Base-by-base conservation (phyloP, 225 moss, liverwort and hornwort genomes). In the Pseudoscleropodium purum region DNA sequence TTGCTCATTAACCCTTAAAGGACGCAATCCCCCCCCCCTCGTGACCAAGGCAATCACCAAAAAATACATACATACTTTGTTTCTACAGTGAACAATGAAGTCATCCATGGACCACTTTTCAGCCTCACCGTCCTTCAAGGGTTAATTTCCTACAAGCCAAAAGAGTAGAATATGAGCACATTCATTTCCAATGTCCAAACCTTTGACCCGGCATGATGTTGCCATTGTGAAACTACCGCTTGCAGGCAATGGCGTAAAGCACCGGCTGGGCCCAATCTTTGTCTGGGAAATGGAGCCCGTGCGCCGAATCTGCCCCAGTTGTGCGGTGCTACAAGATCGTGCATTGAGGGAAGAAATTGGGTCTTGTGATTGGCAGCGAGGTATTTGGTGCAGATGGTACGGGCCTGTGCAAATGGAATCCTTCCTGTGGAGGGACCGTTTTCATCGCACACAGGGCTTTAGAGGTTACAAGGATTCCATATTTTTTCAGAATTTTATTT, bases 1-100 rank as follows among this genome's bases (percentile, higher is more conserved):
- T 69, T 60, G 18, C 66, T 15, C 36, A 43, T 59, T 24, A 61
- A 84, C 14, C 25, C 13, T n/a, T 24, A 4, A 4, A 69, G 3
- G 12, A n/a, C 0, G 20, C 5, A 10, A 4, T 8, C 1, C 23
- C 4, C 13, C 7, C 14, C 1, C 23, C 4, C 13, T 4, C 14
- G 7, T 30, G 15, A 30, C 15, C 63, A 68, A 68, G 23, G 10
- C 6, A 37, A 11, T n/a, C 68, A 37, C 23, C n/a, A 21, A 21
- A 19, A 59, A 5, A 45, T 45, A 45, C 8, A 15, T 52, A 15
- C 52, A 54, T 54, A 16, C 54, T 54, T 54, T 34, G 18, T 17
- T 34, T 34, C 9, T 15, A 18, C 7, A 36, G 9, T 66, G 31
- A 66, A 66, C 66, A 66, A 18, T 66, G 18, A 34, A 36, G 34